Evolutionary conservation across 2,329 filamentous ascomycete genomes (phyloP).

Genomic region (Hypoxylon rubiginosum): DNA sequence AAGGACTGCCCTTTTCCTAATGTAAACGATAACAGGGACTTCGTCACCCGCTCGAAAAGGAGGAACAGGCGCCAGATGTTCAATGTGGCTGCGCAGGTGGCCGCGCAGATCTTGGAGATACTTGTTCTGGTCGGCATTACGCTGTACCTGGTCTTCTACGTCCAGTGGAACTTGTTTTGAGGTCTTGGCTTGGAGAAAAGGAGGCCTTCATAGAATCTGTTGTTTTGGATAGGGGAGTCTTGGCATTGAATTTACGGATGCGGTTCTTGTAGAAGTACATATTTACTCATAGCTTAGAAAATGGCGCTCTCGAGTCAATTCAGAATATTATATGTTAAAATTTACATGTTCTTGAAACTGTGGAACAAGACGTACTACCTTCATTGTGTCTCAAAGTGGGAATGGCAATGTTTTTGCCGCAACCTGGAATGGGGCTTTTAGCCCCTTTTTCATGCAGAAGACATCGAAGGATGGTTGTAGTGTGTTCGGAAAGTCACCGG

Average conservation of each 20-base stretch:
- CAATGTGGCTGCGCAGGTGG: slow-evolving; percentile 58
- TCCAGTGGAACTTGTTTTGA: slow-evolving; percentile 34
- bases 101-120: slow-evolving; percentile 42
- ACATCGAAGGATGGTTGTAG: no score
- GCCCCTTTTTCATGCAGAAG: no score
- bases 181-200: slow-evolving; percentile 23
- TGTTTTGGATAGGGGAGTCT: not conserved
- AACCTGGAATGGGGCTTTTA: no score
- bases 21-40: slow-evolving; percentile 63
- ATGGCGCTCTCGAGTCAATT: no score
- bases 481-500: no score
- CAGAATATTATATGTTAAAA: no score
- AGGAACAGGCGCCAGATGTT: slow-evolving; percentile 63
- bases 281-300: no score
- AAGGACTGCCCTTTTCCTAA: slow-evolving; percentile 57
- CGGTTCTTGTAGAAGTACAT: no score
- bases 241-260: not conserved
- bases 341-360: no score
- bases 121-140: slow-evolving; percentile 51
- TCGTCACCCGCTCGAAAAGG: slow-evolving; percentile 60
- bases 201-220: not conserved
- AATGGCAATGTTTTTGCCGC: no score
- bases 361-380: no score
- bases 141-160: slow-evolving; percentile 46
- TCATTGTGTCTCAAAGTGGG: no score